phyloP scores from a whole-genome alignment of 2,329 filamentous ascomycete species.

The Aureobasidium sp. region DNA sequence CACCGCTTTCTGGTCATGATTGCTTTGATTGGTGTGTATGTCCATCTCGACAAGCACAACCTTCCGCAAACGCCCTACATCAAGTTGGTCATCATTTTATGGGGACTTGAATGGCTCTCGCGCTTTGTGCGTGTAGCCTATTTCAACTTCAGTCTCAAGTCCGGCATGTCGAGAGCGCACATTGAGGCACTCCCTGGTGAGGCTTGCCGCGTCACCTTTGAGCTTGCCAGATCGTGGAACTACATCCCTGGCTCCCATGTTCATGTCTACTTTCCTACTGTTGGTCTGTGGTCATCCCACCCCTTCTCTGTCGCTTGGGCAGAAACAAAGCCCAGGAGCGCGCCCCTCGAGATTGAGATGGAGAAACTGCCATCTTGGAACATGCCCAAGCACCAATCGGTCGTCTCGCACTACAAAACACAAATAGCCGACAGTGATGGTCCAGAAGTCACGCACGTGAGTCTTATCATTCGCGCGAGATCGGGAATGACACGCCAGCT shows the following conservation, averaged over 20 bases:
- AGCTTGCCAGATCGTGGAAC: slow-evolving; percentile 48
- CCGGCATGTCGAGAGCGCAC: slow-evolving; percentile 45
- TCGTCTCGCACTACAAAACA: slow-evolving; percentile 9
- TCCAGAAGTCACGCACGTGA: slow-evolving; percentile 45
- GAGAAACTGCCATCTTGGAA: slow-evolving; percentile 26
- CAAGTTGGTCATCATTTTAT: slow-evolving; percentile 66
- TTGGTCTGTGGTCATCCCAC: slow-evolving; percentile 39
- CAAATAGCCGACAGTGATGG: slow-evolving; percentile 16
- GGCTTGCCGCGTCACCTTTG: slow-evolving; percentile 55
- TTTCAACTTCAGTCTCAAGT: slow-evolving; percentile 46
- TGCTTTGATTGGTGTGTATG: slow-evolving; percentile 64
- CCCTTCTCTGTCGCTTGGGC: slow-evolving; percentile 47
- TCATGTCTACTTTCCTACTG: slow-evolving; percentile 51
- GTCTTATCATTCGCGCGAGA: slow-evolving; percentile 65
- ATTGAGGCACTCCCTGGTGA: slow-evolving; percentile 55
- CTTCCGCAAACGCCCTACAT: slow-evolving; percentile 69
- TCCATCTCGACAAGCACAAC: slow-evolving; percentile 65
- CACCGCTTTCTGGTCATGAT: slow-evolving; percentile 72
- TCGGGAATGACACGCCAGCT: slow-evolving; percentile 67
- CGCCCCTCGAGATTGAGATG: slow-evolving; percentile 28
- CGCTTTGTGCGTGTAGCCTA: slow-evolving; percentile 45
- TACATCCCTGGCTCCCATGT: slow-evolving; percentile 53
- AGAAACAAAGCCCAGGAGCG: slow-evolving; percentile 25
- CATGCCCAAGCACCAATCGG: slow-evolving; percentile 15
- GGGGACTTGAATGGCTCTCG: slow-evolving; percentile 58